Conservation (phyloP, 169 alveolate species). For the Plasmodium chabaudi region DNA sequence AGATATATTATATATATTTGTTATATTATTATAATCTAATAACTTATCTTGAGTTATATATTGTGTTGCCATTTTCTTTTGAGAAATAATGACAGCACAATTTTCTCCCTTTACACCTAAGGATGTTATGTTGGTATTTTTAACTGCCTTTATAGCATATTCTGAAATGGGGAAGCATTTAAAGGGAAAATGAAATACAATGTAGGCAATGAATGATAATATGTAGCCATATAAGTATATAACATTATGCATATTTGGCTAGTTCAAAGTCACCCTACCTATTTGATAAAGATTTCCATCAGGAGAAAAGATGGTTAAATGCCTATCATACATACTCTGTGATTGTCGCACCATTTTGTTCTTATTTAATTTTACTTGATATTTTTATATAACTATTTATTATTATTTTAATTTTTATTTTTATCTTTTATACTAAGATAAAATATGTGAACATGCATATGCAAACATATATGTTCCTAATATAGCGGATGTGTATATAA, state of each 20-base stretch:
- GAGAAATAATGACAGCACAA: slow-evolving; percentile 95
- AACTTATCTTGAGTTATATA: slow-evolving; percentile 87
- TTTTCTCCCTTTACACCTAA: slow-evolving; percentile 97
- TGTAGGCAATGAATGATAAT: neutral
- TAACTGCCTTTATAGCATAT: slow-evolving; percentile 98
- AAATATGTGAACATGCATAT: too few species aligned
- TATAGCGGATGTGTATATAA: too few species aligned
- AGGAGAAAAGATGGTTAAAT: slow-evolving; percentile 97
- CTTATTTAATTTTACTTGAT: slow-evolving; percentile 5
- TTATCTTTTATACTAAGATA: too few species aligned
- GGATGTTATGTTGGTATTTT: slow-evolving; percentile 94
- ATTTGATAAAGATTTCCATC: slow-evolving; percentile 98
- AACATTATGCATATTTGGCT: neutral
- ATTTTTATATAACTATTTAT: neutral
- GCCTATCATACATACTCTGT: slow-evolving; percentile 92
- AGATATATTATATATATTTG: slow-evolving; percentile 86
- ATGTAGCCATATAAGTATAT: neutral
- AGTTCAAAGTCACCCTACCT: slow-evolving; percentile 80
- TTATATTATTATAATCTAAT: slow-evolving; percentile 83
- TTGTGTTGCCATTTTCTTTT: slow-evolving; percentile 94
- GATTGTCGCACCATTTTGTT: slow-evolving; percentile 89
- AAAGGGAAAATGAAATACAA: neutral
- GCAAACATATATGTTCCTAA: too few species aligned
- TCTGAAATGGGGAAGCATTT: slow-evolving; percentile 79
- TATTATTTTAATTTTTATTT: too few species aligned